These are phyloP conservation scores for Ceratobasidium sp. DNA, from an alignment of 1,284 basidiomycete species.

Conservation along the genomic window DNA sequence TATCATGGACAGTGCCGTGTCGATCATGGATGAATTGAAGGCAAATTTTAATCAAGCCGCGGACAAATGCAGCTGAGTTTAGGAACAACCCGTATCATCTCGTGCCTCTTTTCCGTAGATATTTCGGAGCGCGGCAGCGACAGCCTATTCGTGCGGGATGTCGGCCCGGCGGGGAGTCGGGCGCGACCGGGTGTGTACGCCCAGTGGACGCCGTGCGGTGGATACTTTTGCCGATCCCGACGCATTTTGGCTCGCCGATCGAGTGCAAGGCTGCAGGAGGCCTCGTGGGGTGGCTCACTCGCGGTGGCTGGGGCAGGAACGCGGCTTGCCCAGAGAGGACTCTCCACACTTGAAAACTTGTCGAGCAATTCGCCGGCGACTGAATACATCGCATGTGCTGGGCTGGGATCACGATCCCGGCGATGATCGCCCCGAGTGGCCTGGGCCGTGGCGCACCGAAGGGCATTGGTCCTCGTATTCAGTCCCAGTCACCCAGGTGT, in stretches of 20 bases:
- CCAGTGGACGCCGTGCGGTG: too few species aligned
- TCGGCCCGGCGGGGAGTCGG: slow-evolving; percentile 8
- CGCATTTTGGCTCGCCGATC: slow-evolving; percentile 19
- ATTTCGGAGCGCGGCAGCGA: not conserved
- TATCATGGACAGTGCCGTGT: too few species aligned
- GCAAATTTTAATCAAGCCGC: not conserved
- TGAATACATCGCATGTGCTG: slow-evolving; percentile 8
- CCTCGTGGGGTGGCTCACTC: slow-evolving; percentile 8
- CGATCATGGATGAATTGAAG: not conserved
- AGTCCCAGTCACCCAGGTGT: too few species aligned
- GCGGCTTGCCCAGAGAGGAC: slow-evolving; percentile 10
- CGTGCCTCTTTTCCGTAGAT: not conserved
- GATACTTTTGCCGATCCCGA: not conserved
- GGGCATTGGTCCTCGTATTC: too few species aligned
- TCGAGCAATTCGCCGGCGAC: not conserved
- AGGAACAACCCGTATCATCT: slow-evolving; percentile 5
- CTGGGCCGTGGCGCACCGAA: slow-evolving; percentile 23
- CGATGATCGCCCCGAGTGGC: slow-evolving; percentile 1
- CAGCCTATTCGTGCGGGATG: not conserved
- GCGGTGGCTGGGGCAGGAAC: not conserved
- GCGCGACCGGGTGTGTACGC: not conserved
- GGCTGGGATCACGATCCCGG: slow-evolving; percentile 15
- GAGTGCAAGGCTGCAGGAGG: not conserved
- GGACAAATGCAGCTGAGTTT: not conserved
- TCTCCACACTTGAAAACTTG: not conserved